Base-by-base conservation (phyloP, 306 rosid genomes). In the Citrullus mucosospermus region DNA sequence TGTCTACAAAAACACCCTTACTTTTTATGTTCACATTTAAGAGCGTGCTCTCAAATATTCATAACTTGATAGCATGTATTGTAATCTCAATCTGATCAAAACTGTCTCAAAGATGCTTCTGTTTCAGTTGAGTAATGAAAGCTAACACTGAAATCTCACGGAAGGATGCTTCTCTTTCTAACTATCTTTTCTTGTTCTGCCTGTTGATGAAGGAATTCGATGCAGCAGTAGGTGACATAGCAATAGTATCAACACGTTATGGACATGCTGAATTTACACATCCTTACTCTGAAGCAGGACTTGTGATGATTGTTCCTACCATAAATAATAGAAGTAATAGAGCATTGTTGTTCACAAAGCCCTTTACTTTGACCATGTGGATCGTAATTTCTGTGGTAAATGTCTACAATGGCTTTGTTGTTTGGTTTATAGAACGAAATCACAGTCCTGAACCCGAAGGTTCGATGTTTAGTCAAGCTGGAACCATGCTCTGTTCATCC, bases 361-460 rank as follows among this genome's bases (percentile, higher is more conserved):
- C 92, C 50, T 87, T 83, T 60, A 89, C 92, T 57, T 43, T 66
- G 55, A 30, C 78, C 57, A 76, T 89, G 90, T 87, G 92, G 90
- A 30, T 72, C 30, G 46, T 82, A 6, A 84, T 82, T 46, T 82
- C 57, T 28, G 81, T 43, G 44, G 58, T 87, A n/a, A 56, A 28
- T 62, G 18, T 80, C 82, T 87, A 85, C 80, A 89, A 83, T 63
- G 92, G 88, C 54, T 82, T 89, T 81, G 89, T 85, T 3, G 75
- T 87, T 0, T 87, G 92, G 90, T 30, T 89, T 55, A 80, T 87
- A 54, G 92, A 87, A 44, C 85, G 85, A 68, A 78, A 65, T 28
- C 81, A 81, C 32, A 16, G 66, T 69, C 84, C 84, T 8, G 78
- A 69, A 20, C 74, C 78, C 44, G 75, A 55, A 8, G 87, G 90